Evolutionary conservation across 768 basidiomycete genomes (phyloP), one percentile per base, ranked within the genome.

Genomic region (Hygrophorus russula): DNA sequence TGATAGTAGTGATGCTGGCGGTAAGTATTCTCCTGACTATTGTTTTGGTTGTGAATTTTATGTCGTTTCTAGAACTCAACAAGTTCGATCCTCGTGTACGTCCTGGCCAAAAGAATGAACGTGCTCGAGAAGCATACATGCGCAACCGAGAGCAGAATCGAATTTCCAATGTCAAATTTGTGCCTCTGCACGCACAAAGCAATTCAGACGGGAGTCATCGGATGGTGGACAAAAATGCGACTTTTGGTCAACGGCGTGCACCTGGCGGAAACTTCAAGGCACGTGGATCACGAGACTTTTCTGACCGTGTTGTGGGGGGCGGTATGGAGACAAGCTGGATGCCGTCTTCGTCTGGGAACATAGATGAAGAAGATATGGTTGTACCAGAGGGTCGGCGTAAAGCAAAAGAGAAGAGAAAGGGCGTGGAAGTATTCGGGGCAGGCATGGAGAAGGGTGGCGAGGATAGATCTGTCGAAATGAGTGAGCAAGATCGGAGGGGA

Each of bases 291-390:
- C 18, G 3, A 18, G 29, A 14, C 36, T 13, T 38, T 46, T 18
- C 43, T 40, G 38, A 47, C 19, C 54, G 51, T 39, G 51, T 54
- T 10, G 63, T 60, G 11, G 81, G 82, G 52, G 82, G 81, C 10
- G 80, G 77, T 9, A 77, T 89, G 74, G 89, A 92, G 58, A 78
- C 89, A 61, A 84, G 76, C 39, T 94, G 89, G 75, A 66, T 85
- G 24, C 89, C 89, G 2, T 74, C 72, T 1, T 56, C 68, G 2
- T 60, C 67, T 20, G 59, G 56, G 13, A 56, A 57, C 32, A 57
- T 48, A 41, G 68, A 68, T 47, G 62, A 62, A 27, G 62, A 56
- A 6, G 63, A 61, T 36, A 47, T 51, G 39, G 43, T 55, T 15
- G 47, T 54, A 6, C 46, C 51, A n/a, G 54, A 53, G 43, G 58